phyloP scores from a whole-genome alignment of 176 grass and related monocot species.

The Chrysopogon serrulatus region DNA sequence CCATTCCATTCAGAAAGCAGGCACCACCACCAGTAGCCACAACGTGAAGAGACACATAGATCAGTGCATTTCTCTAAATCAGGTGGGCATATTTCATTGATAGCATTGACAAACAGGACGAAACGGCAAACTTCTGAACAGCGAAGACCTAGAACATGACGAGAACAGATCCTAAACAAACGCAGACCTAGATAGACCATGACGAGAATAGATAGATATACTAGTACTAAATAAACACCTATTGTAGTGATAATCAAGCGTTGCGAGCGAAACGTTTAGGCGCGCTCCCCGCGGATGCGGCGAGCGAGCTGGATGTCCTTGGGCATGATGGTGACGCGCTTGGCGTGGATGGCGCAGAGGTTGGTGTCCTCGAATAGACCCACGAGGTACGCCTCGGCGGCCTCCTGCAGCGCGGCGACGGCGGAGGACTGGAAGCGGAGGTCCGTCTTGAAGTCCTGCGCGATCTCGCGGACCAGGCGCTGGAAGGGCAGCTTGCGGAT shows the following conservation, averaged over 20 bases:
- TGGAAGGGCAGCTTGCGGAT: constrained; percentile 81
- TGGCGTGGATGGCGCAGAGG: constrained; percentile 90
- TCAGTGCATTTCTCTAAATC: not conserved
- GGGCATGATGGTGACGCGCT: constrained; percentile 88
- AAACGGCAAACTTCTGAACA: not conserved
- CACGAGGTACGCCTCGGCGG: constrained; percentile 74
- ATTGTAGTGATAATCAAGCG: not conserved
- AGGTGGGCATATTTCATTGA: not conserved
- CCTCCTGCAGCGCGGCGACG: constrained; percentile 62
- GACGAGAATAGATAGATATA: too few species aligned
- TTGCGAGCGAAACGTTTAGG: not conserved
- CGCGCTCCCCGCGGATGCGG: constrained; percentile 39
- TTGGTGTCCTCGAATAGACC: constrained; percentile 90
- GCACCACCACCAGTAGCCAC: not conserved
- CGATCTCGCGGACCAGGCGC: constrained; percentile 68
- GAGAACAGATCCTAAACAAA: not conserved
- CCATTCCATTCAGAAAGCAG: not conserved
- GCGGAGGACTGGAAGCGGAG: constrained; percentile 67
- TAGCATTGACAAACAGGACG: not conserved
- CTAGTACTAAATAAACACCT: too few species aligned
- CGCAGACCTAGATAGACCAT: not conserved
- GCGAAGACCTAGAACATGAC: not conserved
- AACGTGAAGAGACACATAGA: not conserved
- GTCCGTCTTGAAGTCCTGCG: constrained; percentile 85
- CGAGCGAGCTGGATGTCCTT: constrained; percentile 92